Evolutionary conservation across 148 eudicot species (phyloP).

Genomic region (Vaccinium vitisidaea): DNA sequence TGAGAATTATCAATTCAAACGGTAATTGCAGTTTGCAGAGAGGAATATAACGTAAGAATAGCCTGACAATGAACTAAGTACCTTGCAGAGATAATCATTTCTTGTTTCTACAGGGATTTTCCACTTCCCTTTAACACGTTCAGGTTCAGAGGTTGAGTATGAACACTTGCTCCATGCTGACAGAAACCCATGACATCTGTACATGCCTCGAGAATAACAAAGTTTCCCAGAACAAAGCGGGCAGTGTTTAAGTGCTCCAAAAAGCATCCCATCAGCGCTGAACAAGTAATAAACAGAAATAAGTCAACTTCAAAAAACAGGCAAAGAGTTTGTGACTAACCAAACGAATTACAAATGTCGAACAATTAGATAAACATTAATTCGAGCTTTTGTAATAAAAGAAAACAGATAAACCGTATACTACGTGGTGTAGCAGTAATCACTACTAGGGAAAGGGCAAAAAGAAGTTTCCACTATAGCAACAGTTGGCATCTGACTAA

Average conservation of each 20-base stretch:
- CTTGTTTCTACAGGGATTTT: constrained; percentile 73
- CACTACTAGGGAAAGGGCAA: not conserved
- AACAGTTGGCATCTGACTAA: not conserved
- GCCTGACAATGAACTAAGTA: constrained; percentile 23
- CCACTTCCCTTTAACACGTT: constrained; percentile 86
- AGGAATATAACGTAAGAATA: constrained; percentile 2
- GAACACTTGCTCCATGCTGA: constrained; percentile 97
- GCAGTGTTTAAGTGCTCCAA: constrained; percentile 72
- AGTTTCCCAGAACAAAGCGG: constrained; percentile 76
- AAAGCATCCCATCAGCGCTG: constrained; percentile 97
- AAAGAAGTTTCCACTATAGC: not conserved
- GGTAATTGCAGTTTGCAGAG: constrained; percentile 12
- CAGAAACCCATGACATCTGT: constrained; percentile 70
- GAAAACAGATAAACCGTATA: not conserved
- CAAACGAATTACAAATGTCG: not conserved
- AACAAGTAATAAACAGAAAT: constrained; percentile 19
- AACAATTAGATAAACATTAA: not conserved
- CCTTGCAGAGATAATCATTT: constrained; percentile 80
- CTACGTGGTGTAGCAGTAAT: not conserved
- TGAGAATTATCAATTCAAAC: constrained; percentile 32
- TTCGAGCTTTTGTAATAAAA: not conserved
- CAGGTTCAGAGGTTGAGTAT: constrained; percentile 67
- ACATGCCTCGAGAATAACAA: constrained; percentile 68
- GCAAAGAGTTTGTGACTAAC: not conserved
- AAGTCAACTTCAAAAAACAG: not conserved